These are phyloP conservation scores for Dactylellina haptotyla DNA, from an alignment of 2,329 filamentous ascomycete genomes.

Conservation along the genomic window DNA sequence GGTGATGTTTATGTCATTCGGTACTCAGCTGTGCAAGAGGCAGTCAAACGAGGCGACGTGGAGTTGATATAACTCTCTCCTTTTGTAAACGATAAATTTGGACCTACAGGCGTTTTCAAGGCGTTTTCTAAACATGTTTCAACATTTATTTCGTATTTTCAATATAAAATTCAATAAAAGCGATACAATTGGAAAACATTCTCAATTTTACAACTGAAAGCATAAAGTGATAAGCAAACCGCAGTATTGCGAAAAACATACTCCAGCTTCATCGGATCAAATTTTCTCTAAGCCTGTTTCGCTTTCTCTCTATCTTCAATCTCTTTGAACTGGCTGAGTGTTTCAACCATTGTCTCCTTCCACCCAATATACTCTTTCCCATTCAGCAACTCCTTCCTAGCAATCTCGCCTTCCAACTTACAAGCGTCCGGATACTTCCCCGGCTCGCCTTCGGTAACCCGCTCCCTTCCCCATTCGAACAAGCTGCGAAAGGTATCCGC, in stretches of 20 bases:
- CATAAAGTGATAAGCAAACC: no score
- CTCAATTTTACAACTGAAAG: no score
- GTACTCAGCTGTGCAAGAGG: conserved; percentile 59
- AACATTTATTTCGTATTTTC: neutral
- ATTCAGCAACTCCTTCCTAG: conserved; percentile 60
- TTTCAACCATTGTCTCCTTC: conserved; percentile 61
- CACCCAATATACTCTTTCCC: conserved; percentile 61
- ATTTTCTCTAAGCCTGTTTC: neutral
- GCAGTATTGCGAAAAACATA: neutral
- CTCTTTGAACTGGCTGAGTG: conserved; percentile 59
- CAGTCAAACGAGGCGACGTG: conserved; percentile 59
- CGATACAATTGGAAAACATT: no score
- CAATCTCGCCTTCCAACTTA: conserved; percentile 63
- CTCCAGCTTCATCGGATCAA: neutral
- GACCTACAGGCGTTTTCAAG: neutral
- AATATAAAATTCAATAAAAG: neutral
- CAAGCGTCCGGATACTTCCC: conserved; percentile 61
- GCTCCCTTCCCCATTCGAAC: conserved; percentile 61
- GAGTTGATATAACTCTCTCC: conserved; percentile 59
- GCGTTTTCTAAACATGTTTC: neutral
- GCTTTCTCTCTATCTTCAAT: conserved; percentile 57
- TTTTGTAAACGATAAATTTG: neutral
- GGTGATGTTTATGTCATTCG: conserved; percentile 60
- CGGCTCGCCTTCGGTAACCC: conserved; percentile 60
- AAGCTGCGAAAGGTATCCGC: conserved; percentile 62